Evolutionary conservation across 305 asterid genomes (phyloP).

Genomic region (Salvia sclarea): DNA sequence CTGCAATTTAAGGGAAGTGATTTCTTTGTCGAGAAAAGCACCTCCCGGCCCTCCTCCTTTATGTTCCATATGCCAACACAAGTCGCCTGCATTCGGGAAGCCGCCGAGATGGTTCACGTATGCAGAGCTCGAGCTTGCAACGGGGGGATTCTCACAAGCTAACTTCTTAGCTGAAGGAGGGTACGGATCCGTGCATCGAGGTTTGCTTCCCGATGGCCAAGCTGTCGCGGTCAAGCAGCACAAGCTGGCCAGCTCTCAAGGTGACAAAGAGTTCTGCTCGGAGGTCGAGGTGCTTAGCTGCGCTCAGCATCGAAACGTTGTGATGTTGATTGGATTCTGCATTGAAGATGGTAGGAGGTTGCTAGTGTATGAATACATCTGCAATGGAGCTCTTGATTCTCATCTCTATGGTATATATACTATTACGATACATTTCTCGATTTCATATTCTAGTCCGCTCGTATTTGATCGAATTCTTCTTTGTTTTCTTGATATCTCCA

Average conservation of each 20-base stretch:
- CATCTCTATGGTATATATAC: conserved; percentile 75
- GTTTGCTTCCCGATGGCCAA: conserved; percentile 86
- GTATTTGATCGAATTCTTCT: not conserved
- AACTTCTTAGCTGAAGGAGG: conserved; percentile 96
- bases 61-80: conserved; percentile 88
- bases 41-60: conserved; percentile 90
- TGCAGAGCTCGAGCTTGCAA: conserved; percentile 87
- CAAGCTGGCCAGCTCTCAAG: conserved; percentile 92
- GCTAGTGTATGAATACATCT: conserved; percentile 84
- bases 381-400: conserved; percentile 93
- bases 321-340: conserved; percentile 90
- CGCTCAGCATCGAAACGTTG: conserved; percentile 98
- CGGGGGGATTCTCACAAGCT: conserved; percentile 76
- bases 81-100: conserved; percentile 90
- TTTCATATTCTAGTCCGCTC: not conserved
- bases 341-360: conserved; percentile 85
- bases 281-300: conserved; percentile 96
- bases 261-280: conserved; percentile 96
- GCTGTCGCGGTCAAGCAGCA: conserved; percentile 95
- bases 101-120: conserved; percentile 93
- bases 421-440: not conserved
- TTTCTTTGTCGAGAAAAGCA: conserved; percentile 58
- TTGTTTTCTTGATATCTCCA: conserved; percentile 32
- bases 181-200: conserved; percentile 88
- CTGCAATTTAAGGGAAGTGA: conserved; percentile 72